Evolutionary conservation across 148 eudicot species (phyloP), one percentile per base, ranked within the genome.

Genomic region (Simmondsia chinensis): DNA sequence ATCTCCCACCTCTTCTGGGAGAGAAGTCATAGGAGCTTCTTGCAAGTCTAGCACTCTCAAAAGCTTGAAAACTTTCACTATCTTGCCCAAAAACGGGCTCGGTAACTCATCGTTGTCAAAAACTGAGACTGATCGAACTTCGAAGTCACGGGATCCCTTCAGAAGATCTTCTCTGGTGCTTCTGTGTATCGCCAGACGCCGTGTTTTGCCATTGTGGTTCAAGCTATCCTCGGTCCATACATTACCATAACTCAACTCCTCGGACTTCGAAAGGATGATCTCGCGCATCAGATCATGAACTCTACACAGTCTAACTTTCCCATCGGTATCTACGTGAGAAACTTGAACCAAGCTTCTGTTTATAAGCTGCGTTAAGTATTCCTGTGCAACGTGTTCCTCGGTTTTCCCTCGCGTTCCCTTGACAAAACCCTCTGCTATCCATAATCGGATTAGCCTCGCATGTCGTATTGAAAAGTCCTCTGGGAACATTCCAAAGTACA

Each of bases 41-140:
- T 46, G 24, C 18, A 61, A 26, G 39, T 61, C 66, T 20, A 61
- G 42, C 27, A 61, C 66, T 32, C 39, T 61, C 41, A 61, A 10
- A n/a, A 45, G 44, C 36, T 10, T 56, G 47, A 53, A 40, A 21
- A 4, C 23, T 23, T 33, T 22, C 5, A 41, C 7, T 2, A 18
- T 9, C 20, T 16, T 4, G 21, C 18, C 7, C 38, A 5, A 29
- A 12, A 23, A 21, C 16, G 27, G 18, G 27, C 5, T 12, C 6
- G 29, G 30, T 6, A 22, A 27, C 8, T 46, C 19, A 0, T 26
- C 35, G 19, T 25, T 23, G 8, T 21, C 50, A 32, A 54, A 54
- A 10, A 43, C 9, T 6, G 24, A 28, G 3, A 45, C 28, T 4
- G 52, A 46, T 11, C 38, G 38, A 4, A 27, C 6, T 20, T 25